Evolutionary conservation across 2,329 filamentous ascomycete genomes (phyloP).

Genomic region (Cryphonectria japonica): DNA sequence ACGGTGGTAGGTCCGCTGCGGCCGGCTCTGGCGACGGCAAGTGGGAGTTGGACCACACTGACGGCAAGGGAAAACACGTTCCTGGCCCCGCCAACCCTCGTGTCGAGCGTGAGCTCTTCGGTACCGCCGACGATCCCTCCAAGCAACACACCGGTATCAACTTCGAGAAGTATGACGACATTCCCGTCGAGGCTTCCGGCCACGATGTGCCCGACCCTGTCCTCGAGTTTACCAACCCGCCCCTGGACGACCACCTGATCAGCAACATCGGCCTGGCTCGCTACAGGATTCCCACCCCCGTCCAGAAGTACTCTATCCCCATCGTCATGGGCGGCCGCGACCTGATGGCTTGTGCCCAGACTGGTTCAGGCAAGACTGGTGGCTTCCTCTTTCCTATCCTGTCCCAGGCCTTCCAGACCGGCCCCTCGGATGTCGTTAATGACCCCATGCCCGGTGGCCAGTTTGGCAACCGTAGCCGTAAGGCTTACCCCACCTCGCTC

Average conservation of each 20-base stretch:
- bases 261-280: conserved; percentile 91
- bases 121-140: conserved; percentile 83
- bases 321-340: conserved; percentile 98
- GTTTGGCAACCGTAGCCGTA: conserved; percentile 79
- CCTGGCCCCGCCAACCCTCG: conserved; percentile 86
- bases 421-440: conserved; percentile 62
- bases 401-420: conserved; percentile 93
- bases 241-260: conserved; percentile 91
- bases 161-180: conserved; percentile 99
- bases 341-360: conserved; percentile 99
- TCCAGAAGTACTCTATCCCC: conserved; percentile 99
- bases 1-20: conserved; percentile 66
- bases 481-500: conserved; percentile 94
- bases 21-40: conserved; percentile 94
- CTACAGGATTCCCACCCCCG: conserved; percentile 94
- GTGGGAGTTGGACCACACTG: conserved; percentile 70
- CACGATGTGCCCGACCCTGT: conserved; percentile 92
- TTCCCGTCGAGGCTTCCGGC: conserved; percentile 95
- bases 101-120: conserved; percentile 94
- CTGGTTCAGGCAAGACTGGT: conserved; percentile 99
- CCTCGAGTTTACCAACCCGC: conserved; percentile 88
- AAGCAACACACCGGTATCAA: conserved; percentile 99
- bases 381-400: conserved; percentile 99
- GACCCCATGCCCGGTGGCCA: conserved; percentile 59
- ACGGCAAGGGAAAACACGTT: conserved; percentile 77